Evolutionary conservation across 2,329 filamentous ascomycete species (phyloP).

Genomic region (Cercospora sesami): DNA sequence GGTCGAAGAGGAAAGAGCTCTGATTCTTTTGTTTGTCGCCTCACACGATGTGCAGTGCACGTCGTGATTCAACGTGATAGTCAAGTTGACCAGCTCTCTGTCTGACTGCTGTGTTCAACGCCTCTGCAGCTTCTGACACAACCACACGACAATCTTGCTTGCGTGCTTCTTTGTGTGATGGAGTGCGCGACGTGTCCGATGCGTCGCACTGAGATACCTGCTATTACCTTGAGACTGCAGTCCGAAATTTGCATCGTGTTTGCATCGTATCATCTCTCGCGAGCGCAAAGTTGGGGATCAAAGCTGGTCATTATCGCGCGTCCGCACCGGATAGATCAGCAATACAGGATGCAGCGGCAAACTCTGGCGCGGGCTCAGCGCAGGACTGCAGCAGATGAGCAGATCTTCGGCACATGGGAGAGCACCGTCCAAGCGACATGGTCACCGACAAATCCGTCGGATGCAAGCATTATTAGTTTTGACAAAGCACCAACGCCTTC

Average conservation of each 20-base stretch:
- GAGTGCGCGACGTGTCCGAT: background rate
- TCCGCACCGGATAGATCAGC: background rate
- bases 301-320: background rate
- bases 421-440: constrained; percentile 10
- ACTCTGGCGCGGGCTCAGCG: background rate
- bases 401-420: constrained; percentile 10
- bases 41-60: background rate
- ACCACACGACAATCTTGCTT: background rate
- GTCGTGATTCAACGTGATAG: background rate
- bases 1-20: background rate
- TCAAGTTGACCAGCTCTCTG: background rate
- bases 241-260: background rate
- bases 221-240: background rate
- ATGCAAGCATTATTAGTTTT: constrained; percentile 10
- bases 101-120: background rate
- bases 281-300: background rate
- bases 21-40: background rate
- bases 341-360: background rate
- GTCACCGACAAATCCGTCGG: constrained; percentile 7
- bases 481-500: constrained; percentile 8
- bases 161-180: background rate
- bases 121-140: background rate
- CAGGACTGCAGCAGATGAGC: background rate
- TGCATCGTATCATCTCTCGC: background rate
- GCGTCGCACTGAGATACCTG: background rate